Evolutionary conservation across 495 filamentous ascomycete species (phyloP).

Genomic region (Neurospora tetraspora): DNA sequence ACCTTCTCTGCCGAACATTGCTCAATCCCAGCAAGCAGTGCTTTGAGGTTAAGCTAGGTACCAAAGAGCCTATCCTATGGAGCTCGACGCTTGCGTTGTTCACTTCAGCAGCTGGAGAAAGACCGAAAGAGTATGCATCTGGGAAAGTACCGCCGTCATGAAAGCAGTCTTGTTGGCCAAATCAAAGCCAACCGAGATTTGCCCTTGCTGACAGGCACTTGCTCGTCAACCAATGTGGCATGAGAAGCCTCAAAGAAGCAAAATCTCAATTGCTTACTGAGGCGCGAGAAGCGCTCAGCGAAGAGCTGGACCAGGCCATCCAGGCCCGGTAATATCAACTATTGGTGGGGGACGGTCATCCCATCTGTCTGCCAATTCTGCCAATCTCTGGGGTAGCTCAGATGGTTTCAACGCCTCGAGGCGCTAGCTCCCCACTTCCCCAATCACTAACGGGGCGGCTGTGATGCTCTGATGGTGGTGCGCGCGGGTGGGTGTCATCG

Average conservation of each 20-base stretch:
- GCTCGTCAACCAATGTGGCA: not conserved
- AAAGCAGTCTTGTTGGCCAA: not conserved
- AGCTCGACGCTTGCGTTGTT: not conserved
- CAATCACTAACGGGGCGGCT: not conserved
- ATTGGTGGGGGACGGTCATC: not conserved
- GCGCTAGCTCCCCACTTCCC: not conserved
- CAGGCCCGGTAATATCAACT: not conserved
- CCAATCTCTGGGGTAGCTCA: not conserved
- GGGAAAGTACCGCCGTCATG: not conserved
- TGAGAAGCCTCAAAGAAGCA: not conserved
- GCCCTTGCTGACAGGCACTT: not conserved
- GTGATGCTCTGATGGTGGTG: not conserved
- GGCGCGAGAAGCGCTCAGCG: not conserved
- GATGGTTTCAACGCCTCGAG: not conserved
- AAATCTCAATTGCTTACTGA: not conserved
- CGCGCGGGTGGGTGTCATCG: conserved; percentile 5
- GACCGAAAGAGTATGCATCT: not conserved
- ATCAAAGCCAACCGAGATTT: not conserved
- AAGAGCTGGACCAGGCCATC: not conserved
- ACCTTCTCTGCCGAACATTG: not conserved
- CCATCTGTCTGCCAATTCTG: not conserved
- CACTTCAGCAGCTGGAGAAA: not conserved
- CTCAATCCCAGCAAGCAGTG: not conserved
- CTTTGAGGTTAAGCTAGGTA: not conserved
- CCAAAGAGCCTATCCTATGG: not conserved